phyloP scores from a whole-genome alignment of 768 basidiomycete species.

The Pilatotrama ljubarskyi region DNA sequence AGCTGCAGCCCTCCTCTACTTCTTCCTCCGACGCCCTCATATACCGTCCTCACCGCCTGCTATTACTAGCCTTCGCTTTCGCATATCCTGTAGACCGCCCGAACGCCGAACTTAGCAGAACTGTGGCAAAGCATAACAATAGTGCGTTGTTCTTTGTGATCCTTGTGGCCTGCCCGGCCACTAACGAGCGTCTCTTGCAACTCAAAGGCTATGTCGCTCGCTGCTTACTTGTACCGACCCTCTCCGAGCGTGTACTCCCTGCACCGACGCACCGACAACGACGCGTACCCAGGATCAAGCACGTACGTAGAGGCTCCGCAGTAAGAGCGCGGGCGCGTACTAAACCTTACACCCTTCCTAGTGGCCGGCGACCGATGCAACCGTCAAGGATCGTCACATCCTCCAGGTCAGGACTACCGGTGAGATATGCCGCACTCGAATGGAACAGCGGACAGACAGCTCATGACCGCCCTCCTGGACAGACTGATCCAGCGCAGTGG shows the following conservation, averaged over 20 bases:
- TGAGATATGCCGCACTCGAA: no score
- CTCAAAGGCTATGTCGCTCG: background rate
- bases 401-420: background rate
- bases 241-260: background rate
- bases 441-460: no score
- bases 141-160: background rate
- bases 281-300: background rate
- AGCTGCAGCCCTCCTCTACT: background rate
- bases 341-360: background rate
- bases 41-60: background rate
- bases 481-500: conserved; percentile 13
- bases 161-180: background rate
- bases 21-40: background rate
- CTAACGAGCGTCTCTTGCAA: background rate
- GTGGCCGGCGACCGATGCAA: background rate
- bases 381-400: background rate
- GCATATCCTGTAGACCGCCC: background rate
- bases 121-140: background rate
- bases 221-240: background rate
- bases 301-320: background rate
- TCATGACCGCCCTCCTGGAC: no score
- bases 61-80: background rate
- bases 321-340: background rate
- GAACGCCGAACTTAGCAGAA: no score
- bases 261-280: background rate